These are phyloP conservation scores for Ormosia emarginata DNA, from an alignment of 306 rosid genomes.

Conservation along the genomic window DNA sequence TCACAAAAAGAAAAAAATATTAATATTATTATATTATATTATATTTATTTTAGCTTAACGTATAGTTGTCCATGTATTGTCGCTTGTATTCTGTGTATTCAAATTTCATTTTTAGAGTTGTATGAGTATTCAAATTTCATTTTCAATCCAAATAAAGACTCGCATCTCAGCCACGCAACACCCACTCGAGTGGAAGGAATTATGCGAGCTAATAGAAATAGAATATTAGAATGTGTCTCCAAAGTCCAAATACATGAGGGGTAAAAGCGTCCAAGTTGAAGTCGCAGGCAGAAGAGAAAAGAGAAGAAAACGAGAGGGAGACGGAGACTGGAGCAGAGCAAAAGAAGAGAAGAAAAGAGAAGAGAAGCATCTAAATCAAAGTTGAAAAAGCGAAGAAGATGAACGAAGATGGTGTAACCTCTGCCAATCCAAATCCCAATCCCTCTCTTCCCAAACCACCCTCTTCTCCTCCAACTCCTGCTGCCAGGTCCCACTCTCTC, in stretches of 20 bases:
- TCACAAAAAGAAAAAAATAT: no score
- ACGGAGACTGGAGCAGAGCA: neutral
- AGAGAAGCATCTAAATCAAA: neutral
- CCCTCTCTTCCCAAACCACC: constrained; percentile 23
- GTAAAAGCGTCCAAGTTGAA: neutral
- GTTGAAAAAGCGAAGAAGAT: neutral
- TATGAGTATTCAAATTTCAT: no score
- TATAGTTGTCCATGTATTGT: no score
- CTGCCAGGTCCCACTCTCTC: constrained; percentile 66
- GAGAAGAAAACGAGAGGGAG: neutral
- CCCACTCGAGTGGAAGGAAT: no score
- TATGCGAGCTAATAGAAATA: no score
- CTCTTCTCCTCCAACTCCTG: constrained; percentile 71
- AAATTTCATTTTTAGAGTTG: no score
- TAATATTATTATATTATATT: no score
- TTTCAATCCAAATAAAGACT: no score
- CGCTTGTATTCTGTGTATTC: no score
- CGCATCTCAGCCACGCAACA: no score
- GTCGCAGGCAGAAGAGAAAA: neutral
- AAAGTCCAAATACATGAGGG: neutral
- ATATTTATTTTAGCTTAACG: no score
- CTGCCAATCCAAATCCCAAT: constrained; percentile 49
- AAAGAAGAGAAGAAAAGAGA: neutral
- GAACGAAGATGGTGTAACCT: constrained; percentile 85
- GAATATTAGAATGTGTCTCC: no score